phyloP scores from a whole-genome alignment of 2,329 filamentous ascomycete genomes.

The Beauveria asiatica region DNA sequence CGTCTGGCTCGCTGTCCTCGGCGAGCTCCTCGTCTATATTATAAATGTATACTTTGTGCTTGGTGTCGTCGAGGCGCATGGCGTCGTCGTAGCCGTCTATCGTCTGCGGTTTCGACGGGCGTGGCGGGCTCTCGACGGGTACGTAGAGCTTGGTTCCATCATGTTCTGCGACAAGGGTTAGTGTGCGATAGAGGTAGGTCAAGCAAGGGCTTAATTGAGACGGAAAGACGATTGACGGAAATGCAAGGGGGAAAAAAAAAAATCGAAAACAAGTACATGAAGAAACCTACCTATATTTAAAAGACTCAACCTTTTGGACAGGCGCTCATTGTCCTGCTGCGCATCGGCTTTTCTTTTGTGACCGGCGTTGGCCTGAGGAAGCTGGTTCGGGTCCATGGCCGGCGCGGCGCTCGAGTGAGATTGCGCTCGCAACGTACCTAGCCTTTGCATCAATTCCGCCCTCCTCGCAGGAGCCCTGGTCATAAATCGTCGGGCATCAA shows the following conservation, averaged over 20 bases:
- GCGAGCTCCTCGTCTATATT: constrained; percentile 83
- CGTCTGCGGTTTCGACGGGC: not conserved
- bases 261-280: not conserved
- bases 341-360: constrained; percentile 53
- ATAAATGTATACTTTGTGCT: constrained; percentile 83
- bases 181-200: not conserved
- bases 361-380: constrained; percentile 12
- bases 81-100: constrained; percentile 37
- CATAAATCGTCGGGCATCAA: not conserved
- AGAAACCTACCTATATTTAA: constrained; percentile 64
- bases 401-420: constrained; percentile 9
- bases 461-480: not conserved
- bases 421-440: constrained; percentile 15
- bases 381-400: constrained; percentile 10
- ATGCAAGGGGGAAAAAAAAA: not conserved
- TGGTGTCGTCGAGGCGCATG: constrained; percentile 83
- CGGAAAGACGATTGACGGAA: not conserved
- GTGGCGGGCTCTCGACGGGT: constrained; percentile 44
- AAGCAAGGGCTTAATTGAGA: too few relatives aligned
- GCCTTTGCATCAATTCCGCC: constrained; percentile 10
- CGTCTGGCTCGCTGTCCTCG: constrained; percentile 31
- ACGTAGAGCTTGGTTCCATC: constrained; percentile 58
- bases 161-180: constrained; percentile 38
- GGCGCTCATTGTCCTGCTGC: constrained; percentile 56
- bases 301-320: constrained; percentile 75